Conservation (phyloP, 495 filamentous ascomycete species). For the Annulohypoxylon maeteangense region DNA sequence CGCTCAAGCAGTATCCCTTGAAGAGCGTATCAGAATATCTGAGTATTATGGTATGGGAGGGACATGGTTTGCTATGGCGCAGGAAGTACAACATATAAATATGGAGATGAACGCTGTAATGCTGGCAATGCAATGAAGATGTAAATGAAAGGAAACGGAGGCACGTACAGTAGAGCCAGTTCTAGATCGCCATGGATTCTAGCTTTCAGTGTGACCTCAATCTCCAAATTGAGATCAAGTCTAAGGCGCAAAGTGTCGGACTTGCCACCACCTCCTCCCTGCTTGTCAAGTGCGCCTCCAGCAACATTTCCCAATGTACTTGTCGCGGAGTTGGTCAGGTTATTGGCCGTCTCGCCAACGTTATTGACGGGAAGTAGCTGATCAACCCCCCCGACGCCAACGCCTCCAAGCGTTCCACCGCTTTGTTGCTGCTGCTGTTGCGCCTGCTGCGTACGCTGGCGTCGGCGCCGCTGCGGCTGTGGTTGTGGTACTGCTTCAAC, state of each 20-base stretch:
- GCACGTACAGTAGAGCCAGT: conserved; percentile 80
- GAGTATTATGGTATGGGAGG: conserved; percentile 14
- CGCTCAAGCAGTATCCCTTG: conserved; percentile 39
- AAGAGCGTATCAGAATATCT: conserved; percentile 38
- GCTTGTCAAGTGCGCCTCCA: conserved; percentile 52
- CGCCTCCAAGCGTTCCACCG: conserved; percentile 65
- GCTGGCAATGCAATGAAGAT: neutral
- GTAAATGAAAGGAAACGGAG: conserved; percentile 9
- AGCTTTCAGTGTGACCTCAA: conserved; percentile 91
- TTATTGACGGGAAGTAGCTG: conserved; percentile 60
- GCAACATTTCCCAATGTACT: conserved; percentile 69
- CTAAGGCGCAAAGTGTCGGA: conserved; percentile 80
- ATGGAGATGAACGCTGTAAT: neutral
- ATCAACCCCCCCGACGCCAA: conserved; percentile 54
- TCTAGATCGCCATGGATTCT: conserved; percentile 93
- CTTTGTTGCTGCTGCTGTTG: conserved; percentile 54
- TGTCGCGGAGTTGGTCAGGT: conserved; percentile 69
- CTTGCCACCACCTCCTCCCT: conserved; percentile 56
- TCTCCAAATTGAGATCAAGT: conserved; percentile 86
- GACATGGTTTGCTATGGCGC: conserved; percentile 27
- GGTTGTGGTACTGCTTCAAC: conserved; percentile 52
- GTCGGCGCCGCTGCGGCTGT: conserved; percentile 30
- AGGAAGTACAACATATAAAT: conserved; percentile 31
- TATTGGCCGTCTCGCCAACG: conserved; percentile 73
- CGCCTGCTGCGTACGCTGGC: conserved; percentile 51